Evolutionary conservation across 306 rosid species (phyloP).

Genomic region (Sechiopsis laciniata): DNA sequence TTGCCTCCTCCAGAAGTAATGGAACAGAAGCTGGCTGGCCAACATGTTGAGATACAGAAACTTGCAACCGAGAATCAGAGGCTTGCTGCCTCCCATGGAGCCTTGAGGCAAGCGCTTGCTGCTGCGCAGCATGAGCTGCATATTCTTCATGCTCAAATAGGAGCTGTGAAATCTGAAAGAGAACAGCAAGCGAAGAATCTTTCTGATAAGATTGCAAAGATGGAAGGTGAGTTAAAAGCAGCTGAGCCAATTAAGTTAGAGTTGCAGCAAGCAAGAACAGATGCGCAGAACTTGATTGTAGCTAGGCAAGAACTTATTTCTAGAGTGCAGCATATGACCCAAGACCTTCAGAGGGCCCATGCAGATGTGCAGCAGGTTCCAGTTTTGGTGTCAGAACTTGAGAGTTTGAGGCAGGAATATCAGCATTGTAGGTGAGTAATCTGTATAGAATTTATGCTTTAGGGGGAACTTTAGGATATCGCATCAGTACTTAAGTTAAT

Average conservation of each 20-base stretch:
- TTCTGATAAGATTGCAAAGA: conserved; percentile 60
- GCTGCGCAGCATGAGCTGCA: conserved; percentile 83
- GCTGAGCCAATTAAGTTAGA: conserved; percentile 62
- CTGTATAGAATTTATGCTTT: conserved; percentile 13
- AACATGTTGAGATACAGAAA: conserved; percentile 84
- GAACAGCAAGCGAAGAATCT: conserved; percentile 62
- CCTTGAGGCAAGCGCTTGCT: conserved; percentile 75
- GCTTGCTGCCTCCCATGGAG: conserved; percentile 73
- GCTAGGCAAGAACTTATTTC: conserved; percentile 68
- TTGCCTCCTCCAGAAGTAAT: conserved; percentile 70
- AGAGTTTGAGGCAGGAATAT: conserved; percentile 72
- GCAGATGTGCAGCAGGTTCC: conserved; percentile 72
- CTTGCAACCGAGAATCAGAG: conserved; percentile 75
- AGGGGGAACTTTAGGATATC: background rate
- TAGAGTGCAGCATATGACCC: conserved; percentile 58
- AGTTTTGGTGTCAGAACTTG: conserved; percentile 62
- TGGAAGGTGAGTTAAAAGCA: conserved; percentile 58
- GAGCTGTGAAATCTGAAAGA: conserved; percentile 60
- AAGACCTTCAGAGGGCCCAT: conserved; percentile 80
- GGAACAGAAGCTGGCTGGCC: conserved; percentile 90
- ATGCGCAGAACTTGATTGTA: conserved; percentile 58
- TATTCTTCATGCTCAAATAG: conserved; percentile 65
- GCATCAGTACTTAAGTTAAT: background rate
- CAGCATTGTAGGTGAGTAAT: conserved; percentile 74
- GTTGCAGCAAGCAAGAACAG: conserved; percentile 62